A percentile compares a stretch with the other conserved stretches of the same genome.
These are phyloP conservation scores for Wickerhamomyces sp. DNA, from an alignment of 1,139 yeast genomes.

Conservation along the genomic window DNA sequence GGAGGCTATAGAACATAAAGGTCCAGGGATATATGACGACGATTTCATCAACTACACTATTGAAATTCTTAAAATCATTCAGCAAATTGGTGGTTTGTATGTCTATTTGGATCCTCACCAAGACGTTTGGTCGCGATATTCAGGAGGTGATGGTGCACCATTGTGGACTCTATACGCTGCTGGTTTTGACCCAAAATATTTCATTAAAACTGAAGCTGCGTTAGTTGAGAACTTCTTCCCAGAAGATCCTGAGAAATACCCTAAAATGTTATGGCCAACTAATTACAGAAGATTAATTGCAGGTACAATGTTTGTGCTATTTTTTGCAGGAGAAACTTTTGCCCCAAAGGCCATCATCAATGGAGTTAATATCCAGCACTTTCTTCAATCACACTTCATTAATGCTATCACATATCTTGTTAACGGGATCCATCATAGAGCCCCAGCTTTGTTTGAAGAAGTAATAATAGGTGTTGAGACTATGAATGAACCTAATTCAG, in stretches of 20 bases:
- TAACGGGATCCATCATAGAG: slow-evolving; percentile 37
- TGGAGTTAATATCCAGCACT: slow-evolving; percentile 74
- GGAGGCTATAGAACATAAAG: slow-evolving; percentile 90
- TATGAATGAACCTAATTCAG: slow-evolving; percentile 80
- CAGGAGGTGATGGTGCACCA: slow-evolving; percentile 97
- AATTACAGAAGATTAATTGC: slow-evolving; percentile 76
- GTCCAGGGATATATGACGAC: slow-evolving; percentile 81
- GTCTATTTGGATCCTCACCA: slow-evolving; percentile 89
- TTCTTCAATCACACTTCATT: slow-evolving; percentile 61
- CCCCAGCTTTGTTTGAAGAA: slow-evolving; percentile 51
- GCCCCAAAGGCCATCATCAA: slow-evolving; percentile 69
- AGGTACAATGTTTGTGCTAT: slow-evolving; percentile 79
- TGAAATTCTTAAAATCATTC: slow-evolving; percentile 53
- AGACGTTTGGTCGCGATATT: slow-evolving; percentile 87
- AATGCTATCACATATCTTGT: slow-evolving; percentile 55
- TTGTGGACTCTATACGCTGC: slow-evolving; percentile 96
- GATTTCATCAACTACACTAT: slow-evolving; percentile 71
- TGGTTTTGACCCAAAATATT: slow-evolving; percentile 74
- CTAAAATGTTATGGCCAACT: slow-evolving; percentile 93
- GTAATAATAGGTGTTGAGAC: slow-evolving; percentile 75
- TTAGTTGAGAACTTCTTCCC: slow-evolving; percentile 55
- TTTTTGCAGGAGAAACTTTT: slow-evolving; percentile 70
- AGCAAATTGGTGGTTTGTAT: slow-evolving; percentile 66
- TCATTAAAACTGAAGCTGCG: slow-evolving; percentile 68
- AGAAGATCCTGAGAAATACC: slow-evolving; percentile 41